Percentiles rank a stretch among this genome's conserved stretches.
phyloP scores from a whole-genome alignment of 306 rosid genomes.

The apple (Malus domestica) region ASM211411v1 NC_041799.1:2361001-2361500 shows the following conservation, averaged over 20 bases:
- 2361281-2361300: neutral
- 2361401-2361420: no score
- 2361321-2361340: no score
- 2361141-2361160: neutral
- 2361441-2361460: no score
- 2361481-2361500: neutral
- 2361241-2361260: neutral
- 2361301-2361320: neutral
- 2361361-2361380: no score
- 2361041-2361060: neutral
- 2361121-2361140: neutral
- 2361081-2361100: neutral
- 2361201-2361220: neutral
- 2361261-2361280: neutral
- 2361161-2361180: neutral
- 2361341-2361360: no score
- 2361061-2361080: neutral
- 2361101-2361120: neutral
- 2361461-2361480: no score
- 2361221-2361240: neutral
- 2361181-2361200: neutral
- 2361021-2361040: neutral
- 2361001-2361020: constrained; percentile 8
- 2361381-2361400: no score
- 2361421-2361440: no score